Evolutionary conservation across 306 rosid genomes (phyloP).

Genomic region (Gastrolobium bilobum): DNA sequence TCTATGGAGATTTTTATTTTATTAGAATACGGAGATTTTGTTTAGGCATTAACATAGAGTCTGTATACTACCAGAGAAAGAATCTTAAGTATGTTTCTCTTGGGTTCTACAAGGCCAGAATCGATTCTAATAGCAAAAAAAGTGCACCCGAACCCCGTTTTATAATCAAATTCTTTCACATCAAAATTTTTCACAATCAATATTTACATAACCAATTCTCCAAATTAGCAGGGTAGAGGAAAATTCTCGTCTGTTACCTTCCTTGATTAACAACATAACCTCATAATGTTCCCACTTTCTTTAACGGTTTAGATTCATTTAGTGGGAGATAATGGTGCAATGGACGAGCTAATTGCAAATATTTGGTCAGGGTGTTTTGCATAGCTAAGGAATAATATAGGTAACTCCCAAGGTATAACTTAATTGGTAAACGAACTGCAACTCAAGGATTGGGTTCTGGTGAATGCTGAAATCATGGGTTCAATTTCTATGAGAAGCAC

Average conservation of each 20-base stretch:
- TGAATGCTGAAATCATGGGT: too few species aligned
- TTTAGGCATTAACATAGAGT: conserved; percentile 13
- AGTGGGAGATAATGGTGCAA: conserved; percentile 36
- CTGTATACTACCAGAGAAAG: conserved; percentile 19
- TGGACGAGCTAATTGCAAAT: background rate
- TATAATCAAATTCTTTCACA: background rate
- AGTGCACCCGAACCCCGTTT: background rate
- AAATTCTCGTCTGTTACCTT: conserved; percentile 27
- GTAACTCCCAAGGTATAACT: background rate
- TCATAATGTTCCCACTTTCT: conserved; percentile 13
- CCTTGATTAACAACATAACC: conserved; percentile 16
- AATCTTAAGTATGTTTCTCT: conserved; percentile 22
- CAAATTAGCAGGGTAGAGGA: background rate
- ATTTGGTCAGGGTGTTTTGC: conserved; percentile 38
- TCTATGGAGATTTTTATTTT: conserved; percentile 1
- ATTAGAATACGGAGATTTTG: background rate
- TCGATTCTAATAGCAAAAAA: conserved; percentile 37
- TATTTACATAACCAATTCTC: background rate
- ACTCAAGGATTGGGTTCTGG: too few species aligned
- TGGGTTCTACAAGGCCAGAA: conserved; percentile 38
- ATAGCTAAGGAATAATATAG: conserved; percentile 34
- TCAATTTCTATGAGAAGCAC: too few species aligned
- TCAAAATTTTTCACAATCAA: background rate
- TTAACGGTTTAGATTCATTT: conserved; percentile 35
- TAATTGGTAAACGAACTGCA: too few species aligned